These are phyloP conservation scores for Aspergillus egyptiacus DNA, from an alignment of 495 filamentous ascomycete genomes.

Conservation along the genomic window DNA sequence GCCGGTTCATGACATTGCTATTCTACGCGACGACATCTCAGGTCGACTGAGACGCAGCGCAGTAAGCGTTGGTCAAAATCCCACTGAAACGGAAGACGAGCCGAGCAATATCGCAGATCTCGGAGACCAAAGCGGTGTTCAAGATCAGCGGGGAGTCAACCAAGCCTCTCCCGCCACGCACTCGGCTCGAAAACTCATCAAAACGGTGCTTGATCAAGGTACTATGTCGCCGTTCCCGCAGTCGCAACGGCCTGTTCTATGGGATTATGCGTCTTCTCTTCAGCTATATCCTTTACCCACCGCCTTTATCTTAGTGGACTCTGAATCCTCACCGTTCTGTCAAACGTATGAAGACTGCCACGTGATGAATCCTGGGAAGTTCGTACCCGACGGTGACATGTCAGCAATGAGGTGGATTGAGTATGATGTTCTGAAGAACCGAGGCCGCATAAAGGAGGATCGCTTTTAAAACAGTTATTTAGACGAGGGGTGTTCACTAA, in stretches of 20 bases:
- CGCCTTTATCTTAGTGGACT: conserved; percentile 72
- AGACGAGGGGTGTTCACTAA: not conserved
- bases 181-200: conserved; percentile 76
- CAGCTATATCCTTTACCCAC: conserved; percentile 86
- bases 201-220: conserved; percentile 89
- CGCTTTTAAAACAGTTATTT: conserved; percentile 20
- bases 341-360: conserved; percentile 91
- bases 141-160: conserved; percentile 19
- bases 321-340: conserved; percentile 71
- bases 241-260: conserved; percentile 68
- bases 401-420: conserved; percentile 76
- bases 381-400: conserved; percentile 57
- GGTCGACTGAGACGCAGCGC: conserved; percentile 68
- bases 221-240: conserved; percentile 81
- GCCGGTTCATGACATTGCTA: conserved; percentile 72
- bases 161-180: conserved; percentile 43
- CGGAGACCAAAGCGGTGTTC: conserved; percentile 8
- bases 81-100: conserved; percentile 22
- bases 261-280: conserved; percentile 73
- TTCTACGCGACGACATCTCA: conserved; percentile 81
- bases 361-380: conserved; percentile 85
- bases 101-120: conserved; percentile 11
- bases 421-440: conserved; percentile 60
- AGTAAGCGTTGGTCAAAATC: conserved; percentile 46
- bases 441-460: conserved; percentile 48